Evolutionary conservation across 768 basidiomycete species (phyloP), one percentile per base, ranked within the genome.

Genomic region (Boletellus emodensis): DNA sequence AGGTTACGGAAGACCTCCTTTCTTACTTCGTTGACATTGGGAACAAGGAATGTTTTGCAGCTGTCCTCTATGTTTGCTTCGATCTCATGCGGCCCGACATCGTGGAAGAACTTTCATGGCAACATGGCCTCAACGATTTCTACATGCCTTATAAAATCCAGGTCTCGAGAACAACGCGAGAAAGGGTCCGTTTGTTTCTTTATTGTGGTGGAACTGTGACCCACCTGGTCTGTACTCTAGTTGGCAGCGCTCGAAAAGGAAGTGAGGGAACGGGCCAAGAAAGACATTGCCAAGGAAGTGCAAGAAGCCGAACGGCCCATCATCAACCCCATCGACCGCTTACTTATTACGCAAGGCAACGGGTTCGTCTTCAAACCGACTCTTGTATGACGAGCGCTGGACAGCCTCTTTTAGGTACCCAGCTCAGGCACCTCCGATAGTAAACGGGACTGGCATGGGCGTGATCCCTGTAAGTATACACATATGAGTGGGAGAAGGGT

Each of bases 21-120:
- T 86, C 87, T 4, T 98, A 98, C 75, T 99, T 98, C 65, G 94
- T 96, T 50, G 90, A 93, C 70, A 97, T 99, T 57, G 96, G 96
- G 32, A 95, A 95, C 79, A 94, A 94, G 72, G 96, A 99, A 66
- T 95, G 93, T 70, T 99, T 95, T 69, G 87, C 92, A 0, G 91
- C 88, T 1, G 74, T 87, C 55, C 81, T 98, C 20, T 98, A 84
- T 60, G 80, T 88, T 46, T 96, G 94, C 75, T 99, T 94, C 74
- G 95, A 99, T 71, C 78, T 98, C n/a, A 73, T 98, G 46, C 86
- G 91, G 40, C 81, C 93, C 3, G 95, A 98, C 62, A 71, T 94
- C 49, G 92, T 96, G 24, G 89, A 94, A 70, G 95, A 96, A 68
- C 74, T 96, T 33, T 93, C 93, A 54, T 98, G 96, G 96, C 88